phyloP scores from a whole-genome alignment of 768 basidiomycete genomes.

The Psilocybe tampanensis region DNA sequence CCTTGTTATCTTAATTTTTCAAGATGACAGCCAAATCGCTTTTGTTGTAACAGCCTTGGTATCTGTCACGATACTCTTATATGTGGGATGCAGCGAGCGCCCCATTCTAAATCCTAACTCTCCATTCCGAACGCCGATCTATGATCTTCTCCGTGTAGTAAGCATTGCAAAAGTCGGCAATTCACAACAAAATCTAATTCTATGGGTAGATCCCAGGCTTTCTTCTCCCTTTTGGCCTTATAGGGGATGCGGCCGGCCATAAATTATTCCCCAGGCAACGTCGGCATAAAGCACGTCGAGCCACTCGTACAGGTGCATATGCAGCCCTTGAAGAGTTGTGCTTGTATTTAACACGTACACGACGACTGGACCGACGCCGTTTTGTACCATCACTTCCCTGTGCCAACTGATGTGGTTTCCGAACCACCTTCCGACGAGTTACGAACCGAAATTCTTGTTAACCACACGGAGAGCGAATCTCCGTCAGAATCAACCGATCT shows the following conservation, averaged over 20 bases:
- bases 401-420: slow-evolving; percentile 5
- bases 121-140: slow-evolving; percentile 16
- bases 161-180: not conserved
- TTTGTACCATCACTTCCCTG: not conserved
- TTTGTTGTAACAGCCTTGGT: slow-evolving; percentile 14
- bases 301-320: not conserved
- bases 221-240: slow-evolving; percentile 5
- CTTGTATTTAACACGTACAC: slow-evolving; percentile 1
- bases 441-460: slow-evolving; percentile 13
- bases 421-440: slow-evolving; percentile 12
- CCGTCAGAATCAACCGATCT: too few species aligned
- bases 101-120: slow-evolving; percentile 17
- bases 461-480: too few species aligned
- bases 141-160: slow-evolving; percentile 12
- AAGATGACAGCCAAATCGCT: slow-evolving; percentile 15
- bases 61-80: slow-evolving; percentile 14
- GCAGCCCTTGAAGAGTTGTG: slow-evolving; percentile 6
- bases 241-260: slow-evolving; percentile 10
- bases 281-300: slow-evolving; percentile 1
- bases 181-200: not conserved
- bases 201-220: slow-evolving; percentile 9
- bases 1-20: slow-evolving; percentile 17
- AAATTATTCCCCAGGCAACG: slow-evolving; percentile 1
- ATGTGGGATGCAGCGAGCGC: slow-evolving; percentile 16
- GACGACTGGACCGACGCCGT: slow-evolving; percentile 7